Conservation (phyloP, 768 basidiomycete species). For the Cyathus striatus region DNA sequence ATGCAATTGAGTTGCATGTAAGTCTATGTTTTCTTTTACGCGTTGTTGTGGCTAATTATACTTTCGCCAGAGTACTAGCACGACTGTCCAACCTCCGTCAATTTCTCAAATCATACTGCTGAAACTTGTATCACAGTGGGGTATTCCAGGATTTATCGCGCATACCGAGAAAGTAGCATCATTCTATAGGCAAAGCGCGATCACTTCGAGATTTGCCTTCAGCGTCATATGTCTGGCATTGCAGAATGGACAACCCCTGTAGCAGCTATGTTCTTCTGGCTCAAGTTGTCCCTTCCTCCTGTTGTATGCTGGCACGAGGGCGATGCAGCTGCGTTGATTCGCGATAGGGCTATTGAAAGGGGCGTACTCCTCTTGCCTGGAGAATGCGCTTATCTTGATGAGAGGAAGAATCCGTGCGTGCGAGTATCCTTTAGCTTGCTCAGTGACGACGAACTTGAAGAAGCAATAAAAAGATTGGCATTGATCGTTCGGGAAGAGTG, state of each 20-base stretch:
- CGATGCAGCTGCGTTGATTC: slow-evolving; percentile 67
- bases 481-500: slow-evolving; percentile 5
- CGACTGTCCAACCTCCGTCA: slow-evolving; percentile 58
- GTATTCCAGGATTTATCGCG: slow-evolving; percentile 58
- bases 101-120: slow-evolving; percentile 56
- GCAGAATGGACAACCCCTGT: slow-evolving; percentile 66
- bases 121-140: slow-evolving; percentile 60
- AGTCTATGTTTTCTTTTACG: slow-evolving; percentile 14
- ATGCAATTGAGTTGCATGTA: slow-evolving; percentile 65
- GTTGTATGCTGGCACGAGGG: slow-evolving; percentile 20
- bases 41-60: neutral
- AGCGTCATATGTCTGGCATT: slow-evolving; percentile 63
- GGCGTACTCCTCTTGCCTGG: slow-evolving; percentile 88
- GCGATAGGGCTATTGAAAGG: slow-evolving; percentile 59
- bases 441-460: slow-evolving; percentile 58
- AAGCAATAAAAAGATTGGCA: slow-evolving; percentile 58
- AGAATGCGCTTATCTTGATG: slow-evolving; percentile 65
- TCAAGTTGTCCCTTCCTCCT: slow-evolving; percentile 21
- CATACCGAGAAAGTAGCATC: slow-evolving; percentile 61
- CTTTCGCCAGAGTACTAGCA: slow-evolving; percentile 40
- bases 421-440: slow-evolving; percentile 74
- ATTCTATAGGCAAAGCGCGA: slow-evolving; percentile 70
- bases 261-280: slow-evolving; percentile 91
- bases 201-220: slow-evolving; percentile 66
- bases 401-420: slow-evolving; percentile 62